Evolutionary conservation across 352 stramenopile species (phyloP).

Genomic region (Pseudoperonospora humuli): DNA sequence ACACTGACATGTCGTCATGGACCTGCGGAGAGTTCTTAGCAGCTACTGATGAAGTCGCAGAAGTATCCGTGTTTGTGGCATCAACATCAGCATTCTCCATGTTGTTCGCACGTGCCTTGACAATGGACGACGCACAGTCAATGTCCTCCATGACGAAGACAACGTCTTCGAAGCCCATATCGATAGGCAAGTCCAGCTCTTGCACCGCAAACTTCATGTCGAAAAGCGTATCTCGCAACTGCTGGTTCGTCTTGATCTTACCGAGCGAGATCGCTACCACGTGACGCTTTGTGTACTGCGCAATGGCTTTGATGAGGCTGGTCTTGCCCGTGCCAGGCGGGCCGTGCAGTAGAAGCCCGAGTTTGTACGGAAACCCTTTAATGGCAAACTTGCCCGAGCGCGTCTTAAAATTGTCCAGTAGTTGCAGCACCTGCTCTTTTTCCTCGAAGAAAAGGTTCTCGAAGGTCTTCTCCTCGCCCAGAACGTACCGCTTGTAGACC

Average conservation of each 20-base stretch:
- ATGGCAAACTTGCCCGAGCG: constrained; percentile 76
- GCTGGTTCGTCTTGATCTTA: constrained; percentile 78
- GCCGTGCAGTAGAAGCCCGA: constrained; percentile 80
- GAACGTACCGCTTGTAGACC: constrained; percentile 62
- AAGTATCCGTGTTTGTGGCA: not conserved
- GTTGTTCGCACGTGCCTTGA: constrained; percentile 38
- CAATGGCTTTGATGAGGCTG: constrained; percentile 84
- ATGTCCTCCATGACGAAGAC: constrained; percentile 90
- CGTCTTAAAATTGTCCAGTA: constrained; percentile 65
- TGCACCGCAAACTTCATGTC: constrained; percentile 60
- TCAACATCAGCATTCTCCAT: constrained; percentile 34
- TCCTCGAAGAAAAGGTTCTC: constrained; percentile 84
- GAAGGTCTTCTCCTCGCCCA: constrained; percentile 85
- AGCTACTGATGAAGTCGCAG: not conserved
- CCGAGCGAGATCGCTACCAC: constrained; percentile 69
- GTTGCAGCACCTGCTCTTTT: constrained; percentile 56
- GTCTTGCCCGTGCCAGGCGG: constrained; percentile 88
- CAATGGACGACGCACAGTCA: constrained; percentile 76
- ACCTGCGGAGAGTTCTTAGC: constrained; percentile 4
- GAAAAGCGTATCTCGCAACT: constrained; percentile 78
- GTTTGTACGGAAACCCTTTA: constrained; percentile 85
- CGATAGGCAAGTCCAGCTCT: constrained; percentile 52
- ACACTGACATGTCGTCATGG: constrained; percentile 27
- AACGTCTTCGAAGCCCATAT: constrained; percentile 74
- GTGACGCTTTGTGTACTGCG: constrained; percentile 66